Evolutionary conservation across 176 grass and related monocot genomes (phyloP).

Genomic region (Lolium perenne): DNA sequence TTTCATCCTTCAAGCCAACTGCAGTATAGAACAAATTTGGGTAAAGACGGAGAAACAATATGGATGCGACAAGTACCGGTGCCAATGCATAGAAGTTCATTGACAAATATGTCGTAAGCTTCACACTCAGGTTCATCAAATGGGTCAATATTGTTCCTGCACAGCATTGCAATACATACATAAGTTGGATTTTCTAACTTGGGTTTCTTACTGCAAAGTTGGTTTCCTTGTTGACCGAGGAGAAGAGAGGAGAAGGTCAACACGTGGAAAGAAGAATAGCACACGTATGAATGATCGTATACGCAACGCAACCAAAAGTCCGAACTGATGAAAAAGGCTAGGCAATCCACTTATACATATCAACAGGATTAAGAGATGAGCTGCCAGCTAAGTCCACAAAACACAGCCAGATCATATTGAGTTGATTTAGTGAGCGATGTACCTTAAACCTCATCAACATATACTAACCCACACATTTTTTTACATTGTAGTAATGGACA

Average conservation of each 20-base stretch:
- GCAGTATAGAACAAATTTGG: not conserved
- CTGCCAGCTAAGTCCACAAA: not conserved
- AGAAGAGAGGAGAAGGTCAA: too few species aligned
- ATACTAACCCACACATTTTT: not conserved
- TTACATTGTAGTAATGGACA: slow-evolving; percentile 16
- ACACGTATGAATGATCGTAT: too few species aligned
- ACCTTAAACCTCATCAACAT: not conserved
- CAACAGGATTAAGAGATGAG: slow-evolving; percentile 14
- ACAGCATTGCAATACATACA: slow-evolving; percentile 40
- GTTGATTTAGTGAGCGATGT: not conserved
- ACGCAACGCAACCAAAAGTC: too few species aligned
- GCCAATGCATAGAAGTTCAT: slow-evolving; percentile 88
- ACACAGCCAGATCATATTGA: slow-evolving; percentile 6
- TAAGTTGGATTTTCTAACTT: slow-evolving; percentile 10
- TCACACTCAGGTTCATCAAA: slow-evolving; percentile 98
- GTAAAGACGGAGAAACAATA: slow-evolving; percentile 28
- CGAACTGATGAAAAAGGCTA: too few species aligned
- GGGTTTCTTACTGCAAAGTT: not conserved
- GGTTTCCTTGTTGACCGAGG: too few species aligned
- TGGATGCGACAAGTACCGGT: slow-evolving; percentile 54
- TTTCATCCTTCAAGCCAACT: slow-evolving; percentile 8
- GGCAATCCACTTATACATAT: too few species aligned
- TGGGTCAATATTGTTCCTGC: slow-evolving; percentile 70
- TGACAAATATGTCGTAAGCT: slow-evolving; percentile 83
- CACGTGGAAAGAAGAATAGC: too few species aligned